phyloP scores from a whole-genome alignment of 192 early-diverging fungal species.

The Helicostylum pulchrum region DNA sequence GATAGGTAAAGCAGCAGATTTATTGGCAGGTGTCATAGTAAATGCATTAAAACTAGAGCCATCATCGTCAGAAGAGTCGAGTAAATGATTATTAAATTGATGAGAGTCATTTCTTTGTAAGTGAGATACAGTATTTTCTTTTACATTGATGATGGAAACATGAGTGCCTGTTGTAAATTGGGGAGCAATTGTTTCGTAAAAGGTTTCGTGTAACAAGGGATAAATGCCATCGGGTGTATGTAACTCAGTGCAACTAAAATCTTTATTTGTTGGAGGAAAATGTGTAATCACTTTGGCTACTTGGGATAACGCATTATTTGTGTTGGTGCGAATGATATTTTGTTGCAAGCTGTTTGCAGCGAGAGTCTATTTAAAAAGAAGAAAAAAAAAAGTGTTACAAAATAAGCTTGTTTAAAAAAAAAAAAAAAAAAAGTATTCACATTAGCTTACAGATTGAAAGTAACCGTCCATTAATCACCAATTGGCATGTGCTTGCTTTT shows the following conservation, averaged over 20 bases:
- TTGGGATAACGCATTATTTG: background rate
- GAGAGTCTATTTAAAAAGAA: conserved; percentile 4
- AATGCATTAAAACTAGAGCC: too few species aligned
- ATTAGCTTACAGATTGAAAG: conserved; percentile 17
- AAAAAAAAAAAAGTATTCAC: background rate
- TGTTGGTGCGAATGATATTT: background rate
- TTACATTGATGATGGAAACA: conserved; percentile 21
- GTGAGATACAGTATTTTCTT: too few species aligned
- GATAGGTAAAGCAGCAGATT: conserved; percentile 20
- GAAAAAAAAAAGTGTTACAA: background rate
- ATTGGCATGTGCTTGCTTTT: too few species aligned
- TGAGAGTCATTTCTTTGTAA: too few species aligned
- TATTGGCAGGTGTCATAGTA: background rate
- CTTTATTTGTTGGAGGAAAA: conserved; percentile 33
- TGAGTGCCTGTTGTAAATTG: conserved; percentile 45
- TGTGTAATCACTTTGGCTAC: conserved; percentile 11
- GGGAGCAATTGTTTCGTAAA: conserved; percentile 42
- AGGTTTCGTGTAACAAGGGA: conserved; percentile 46
- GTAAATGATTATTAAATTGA: too few species aligned
- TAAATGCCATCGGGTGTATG: conserved; percentile 50
- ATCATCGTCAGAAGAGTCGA: background rate
- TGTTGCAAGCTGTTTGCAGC: background rate
- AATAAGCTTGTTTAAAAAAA: background rate
- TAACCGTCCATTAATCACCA: conserved; percentile 13
- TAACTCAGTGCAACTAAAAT: conserved; percentile 43